Evolutionary conservation across 2,329 filamentous ascomycete species (phyloP).

Genomic region (Dryadomyces sulphureus): DNA sequence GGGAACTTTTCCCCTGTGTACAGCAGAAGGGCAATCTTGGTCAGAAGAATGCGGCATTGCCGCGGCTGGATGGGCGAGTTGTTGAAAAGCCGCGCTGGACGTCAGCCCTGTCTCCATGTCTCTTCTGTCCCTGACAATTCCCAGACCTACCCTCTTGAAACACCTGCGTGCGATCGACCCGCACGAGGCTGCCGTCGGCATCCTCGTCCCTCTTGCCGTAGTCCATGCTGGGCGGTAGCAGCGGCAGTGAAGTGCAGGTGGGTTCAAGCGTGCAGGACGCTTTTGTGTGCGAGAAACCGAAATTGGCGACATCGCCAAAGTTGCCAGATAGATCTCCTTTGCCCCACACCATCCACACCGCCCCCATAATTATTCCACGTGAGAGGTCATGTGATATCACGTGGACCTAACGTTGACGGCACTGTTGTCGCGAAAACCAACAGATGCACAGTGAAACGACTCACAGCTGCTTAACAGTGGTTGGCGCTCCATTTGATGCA

Average conservation of each 20-base stretch:
- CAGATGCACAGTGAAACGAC: no score
- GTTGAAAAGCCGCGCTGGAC: conserved; percentile 86
- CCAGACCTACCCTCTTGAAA: conserved; percentile 80
- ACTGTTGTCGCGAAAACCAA: no score
- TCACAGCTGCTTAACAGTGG: no score
- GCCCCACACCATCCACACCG: conserved; percentile 8
- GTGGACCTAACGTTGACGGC: not conserved
- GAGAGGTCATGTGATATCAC: conserved; percentile 4
- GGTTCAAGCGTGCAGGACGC: not conserved
- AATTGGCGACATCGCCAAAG: conserved; percentile 11
- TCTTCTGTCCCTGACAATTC: no score
- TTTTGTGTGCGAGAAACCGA: conserved; percentile 7
- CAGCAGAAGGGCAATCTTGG: conserved; percentile 90
- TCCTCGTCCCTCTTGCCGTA: conserved; percentile 99
- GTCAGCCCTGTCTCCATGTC: no score
- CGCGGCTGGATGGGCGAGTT: conserved; percentile 90
- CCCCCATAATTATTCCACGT: not conserved
- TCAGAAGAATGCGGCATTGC: conserved; percentile 93
- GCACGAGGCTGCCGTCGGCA: conserved; percentile 82
- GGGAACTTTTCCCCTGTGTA: conserved; percentile 97
- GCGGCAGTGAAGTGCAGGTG: conserved; percentile 1
- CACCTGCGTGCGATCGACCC: conserved; percentile 93
- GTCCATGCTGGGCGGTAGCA: conserved; percentile 52
- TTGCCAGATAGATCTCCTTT: conserved; percentile 12
- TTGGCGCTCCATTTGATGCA: no score